Evolutionary conservation across 2,329 filamentous ascomycete species (phyloP).

Genomic region (Stemphylium vesicarium): DNA sequence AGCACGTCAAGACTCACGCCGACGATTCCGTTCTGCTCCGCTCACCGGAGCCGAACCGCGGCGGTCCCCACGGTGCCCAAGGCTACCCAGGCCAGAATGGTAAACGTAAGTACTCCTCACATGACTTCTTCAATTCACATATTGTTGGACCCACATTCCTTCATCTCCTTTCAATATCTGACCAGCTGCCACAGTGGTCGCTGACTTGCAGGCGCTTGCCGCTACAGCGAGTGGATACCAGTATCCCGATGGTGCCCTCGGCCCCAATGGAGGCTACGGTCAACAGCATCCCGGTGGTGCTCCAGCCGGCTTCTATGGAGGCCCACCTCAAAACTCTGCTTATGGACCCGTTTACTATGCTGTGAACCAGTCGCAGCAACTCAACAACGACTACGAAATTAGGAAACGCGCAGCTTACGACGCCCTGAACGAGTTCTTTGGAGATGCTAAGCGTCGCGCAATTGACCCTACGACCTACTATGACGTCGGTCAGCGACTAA

Average conservation of each 20-base stretch:
- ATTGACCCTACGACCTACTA: conserved; percentile 90
- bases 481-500: conserved; percentile 86
- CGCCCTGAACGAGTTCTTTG: conserved; percentile 91
- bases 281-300: conserved; percentile 61
- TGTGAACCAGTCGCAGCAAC: conserved; percentile 69
- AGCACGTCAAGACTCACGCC: conserved; percentile 98
- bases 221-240: conserved; percentile 57
- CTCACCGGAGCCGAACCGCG: conserved; percentile 66
- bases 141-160: background rate
- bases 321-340: conserved; percentile 59
- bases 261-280: conserved; percentile 45
- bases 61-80: conserved; percentile 44
- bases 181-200: conserved; percentile 48
- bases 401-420: conserved; percentile 83
- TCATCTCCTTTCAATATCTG: conserved; percentile 41
- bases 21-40: conserved; percentile 83
- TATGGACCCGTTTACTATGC: conserved; percentile 81
- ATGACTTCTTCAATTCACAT: conserved; percentile 1
- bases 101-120: conserved; percentile 48
- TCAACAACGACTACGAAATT: conserved; percentile 72
- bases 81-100: conserved; percentile 46
- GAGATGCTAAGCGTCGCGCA: conserved; percentile 86
- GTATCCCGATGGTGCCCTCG: conserved; percentile 53
- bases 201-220: conserved; percentile 57
- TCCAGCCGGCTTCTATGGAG: conserved; percentile 59